Base-by-base conservation (phyloP, 345 rosid species). In the Abelmoschus esculentus region DNA sequence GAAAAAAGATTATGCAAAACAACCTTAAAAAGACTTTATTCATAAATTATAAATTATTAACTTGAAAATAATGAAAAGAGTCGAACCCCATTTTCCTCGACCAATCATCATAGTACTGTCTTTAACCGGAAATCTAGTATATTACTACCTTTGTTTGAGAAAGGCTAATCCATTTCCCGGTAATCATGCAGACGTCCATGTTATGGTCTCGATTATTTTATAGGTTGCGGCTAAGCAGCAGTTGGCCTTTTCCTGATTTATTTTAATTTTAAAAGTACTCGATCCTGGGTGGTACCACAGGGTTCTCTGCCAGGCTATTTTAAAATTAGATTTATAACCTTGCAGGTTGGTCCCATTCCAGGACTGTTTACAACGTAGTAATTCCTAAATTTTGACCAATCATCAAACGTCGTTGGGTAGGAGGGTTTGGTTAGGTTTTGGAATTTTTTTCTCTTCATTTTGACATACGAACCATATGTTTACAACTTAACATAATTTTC, bases 171-270 rank as follows among this genome's bases (percentile, higher is more conserved):
- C 22, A 53, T 53, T 52, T 53, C 44, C 15, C 9, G 66, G 53
- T 31, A 50, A 75, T 58, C 70, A 26, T n/a, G 38, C 17, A 7
- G 76, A 74, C 77, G 56, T 67, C 55, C 75, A 66, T 46, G 73
- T 74, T 15, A 54, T 52, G 57, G 38, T n/a, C 19, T 52, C 9
- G 82, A 72, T 47, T 36, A 63, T 2, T 62, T 17, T 13, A 60
- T 5, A 13, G 57, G 65, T 50, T 61, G 54, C 66, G 65, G 60
- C 61, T 7, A 60, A 67, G 61, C 34, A 7, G 75, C 78, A 78
- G 66, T 71, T 46, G 42, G 60, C 68, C 60, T 64, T 14, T 49
- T 14, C 15, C 58, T 17, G 60, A 17, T 57, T 72, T 71, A 46
- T 26, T 32, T 17, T 53, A 36, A 18, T 15, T 50, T 15, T 50